Evolutionary conservation across 1,139 yeast species (phyloP).

Genomic region (Geotrichum carabidarum): DNA sequence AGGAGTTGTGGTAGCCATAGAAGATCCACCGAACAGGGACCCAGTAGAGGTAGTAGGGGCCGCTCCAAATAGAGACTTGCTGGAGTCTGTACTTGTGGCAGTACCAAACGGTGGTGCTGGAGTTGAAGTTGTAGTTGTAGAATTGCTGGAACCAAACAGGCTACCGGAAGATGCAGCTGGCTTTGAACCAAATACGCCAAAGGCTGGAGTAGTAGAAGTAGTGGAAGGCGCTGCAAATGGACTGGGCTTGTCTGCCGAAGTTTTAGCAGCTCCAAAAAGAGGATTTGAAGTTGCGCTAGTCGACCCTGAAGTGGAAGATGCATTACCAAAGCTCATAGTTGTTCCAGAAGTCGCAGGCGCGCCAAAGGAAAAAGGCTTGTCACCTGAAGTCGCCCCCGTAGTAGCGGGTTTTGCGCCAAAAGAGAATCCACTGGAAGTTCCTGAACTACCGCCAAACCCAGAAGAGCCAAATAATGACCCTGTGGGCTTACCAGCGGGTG

Average conservation of each 20-base stretch:
- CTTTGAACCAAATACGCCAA: neutral
- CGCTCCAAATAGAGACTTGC: neutral
- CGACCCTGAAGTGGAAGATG: conserved; percentile 5
- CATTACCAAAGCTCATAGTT: conserved; percentile 17
- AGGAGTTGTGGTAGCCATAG: neutral
- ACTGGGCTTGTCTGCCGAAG: neutral
- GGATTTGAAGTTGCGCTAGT: neutral
- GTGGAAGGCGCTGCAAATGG: neutral
- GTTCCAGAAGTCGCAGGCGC: conserved; percentile 17
- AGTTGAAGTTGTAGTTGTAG: too few species aligned
- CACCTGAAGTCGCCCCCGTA: too few species aligned
- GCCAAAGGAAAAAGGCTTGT: conserved; percentile 17
- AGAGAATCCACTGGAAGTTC: neutral
- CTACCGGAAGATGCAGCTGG: neutral
- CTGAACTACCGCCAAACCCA: conserved; percentile 1
- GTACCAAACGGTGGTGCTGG: too few species aligned
- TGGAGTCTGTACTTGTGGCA: too few species aligned
- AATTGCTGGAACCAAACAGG: neutral
- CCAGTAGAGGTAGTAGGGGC: neutral
- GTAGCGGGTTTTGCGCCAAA: conserved; percentile 24
- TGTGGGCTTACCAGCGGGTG: neutral
- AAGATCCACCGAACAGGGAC: neutral
- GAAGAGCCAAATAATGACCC: neutral
- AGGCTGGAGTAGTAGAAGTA: neutral
- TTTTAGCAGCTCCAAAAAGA: conserved; percentile 1